Evolutionary conservation across 108 stramenopile genomes (phyloP).

Genomic region (Fragilaria radians): DNA sequence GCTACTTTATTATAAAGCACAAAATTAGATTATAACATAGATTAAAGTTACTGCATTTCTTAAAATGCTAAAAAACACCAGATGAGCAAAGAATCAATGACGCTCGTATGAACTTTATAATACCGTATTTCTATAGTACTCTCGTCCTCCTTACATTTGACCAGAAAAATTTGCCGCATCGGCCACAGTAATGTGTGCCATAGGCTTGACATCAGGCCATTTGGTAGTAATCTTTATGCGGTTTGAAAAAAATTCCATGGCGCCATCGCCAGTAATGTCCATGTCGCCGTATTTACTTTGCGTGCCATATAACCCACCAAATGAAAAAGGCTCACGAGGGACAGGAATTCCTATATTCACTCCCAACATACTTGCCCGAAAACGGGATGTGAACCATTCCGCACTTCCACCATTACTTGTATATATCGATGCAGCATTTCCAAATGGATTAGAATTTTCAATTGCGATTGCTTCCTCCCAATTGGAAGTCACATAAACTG

Average conservation of each 20-base stretch:
- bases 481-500: conserved; percentile 56
- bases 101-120: too few species aligned
- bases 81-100: too few species aligned
- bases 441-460: conserved; percentile 84
- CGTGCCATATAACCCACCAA: conserved; percentile 92
- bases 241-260: conserved; percentile 95
- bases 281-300: conserved; percentile 91
- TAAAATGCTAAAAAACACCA: too few species aligned
- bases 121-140: too few species aligned
- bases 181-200: too few species aligned
- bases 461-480: conserved; percentile 87
- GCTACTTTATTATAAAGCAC: too few species aligned
- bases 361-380: conserved; percentile 85
- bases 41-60: too few species aligned
- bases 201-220: too few species aligned
- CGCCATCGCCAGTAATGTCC: conserved; percentile 96
- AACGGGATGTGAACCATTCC: conserved; percentile 84
- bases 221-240: conserved; percentile 92
- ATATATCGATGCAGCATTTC: conserved; percentile 90
- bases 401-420: conserved; percentile 92
- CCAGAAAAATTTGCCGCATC: too few species aligned
- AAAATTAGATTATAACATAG: too few species aligned
- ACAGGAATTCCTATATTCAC: conserved; percentile 88
- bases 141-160: too few species aligned
- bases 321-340: conserved; percentile 92